Base-by-base conservation (phyloP, 1,284 basidiomycete species). In the Ceratobasidium sp. region DNA sequence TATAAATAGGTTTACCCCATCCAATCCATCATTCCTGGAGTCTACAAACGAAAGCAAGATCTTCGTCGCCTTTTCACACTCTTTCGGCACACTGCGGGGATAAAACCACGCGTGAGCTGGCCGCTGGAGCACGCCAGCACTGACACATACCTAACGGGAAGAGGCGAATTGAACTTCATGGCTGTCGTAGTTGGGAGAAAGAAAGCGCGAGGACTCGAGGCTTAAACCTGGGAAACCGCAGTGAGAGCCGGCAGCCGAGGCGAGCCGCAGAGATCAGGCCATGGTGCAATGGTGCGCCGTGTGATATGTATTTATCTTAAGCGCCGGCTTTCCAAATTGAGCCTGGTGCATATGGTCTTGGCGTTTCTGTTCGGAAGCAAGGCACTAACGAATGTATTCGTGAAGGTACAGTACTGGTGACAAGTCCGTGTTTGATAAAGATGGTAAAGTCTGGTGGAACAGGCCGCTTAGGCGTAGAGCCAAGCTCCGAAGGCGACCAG, bases 21-120 rank as follows among this genome's bases (percentile, higher is more conserved):
- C 84, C 19, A 84, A 78, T 1, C 83, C 83, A 62, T 83, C 83
- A 75, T 83, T 82, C 39, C 79, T 78, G 0, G 76, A 77, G 74
- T 83, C 81, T 59, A 84, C 81, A 71, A 84, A 85, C 46, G 81
- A 81, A n/a, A 80, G 78, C 58, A 84, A 81, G 81, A 85, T 85
- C 77, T 85, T 85, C 59, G 83, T 81, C 2, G 86, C 86, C 79
- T 88, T 88, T n/a, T 81, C 77, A 76, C 85, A 85, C 77, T 88
- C 86, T 37, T 85, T 82, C n/a, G 82, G 81, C 5, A 87, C 27
- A 49, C 68, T 72, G 46, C 27, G 2, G 34, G 51, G 9, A 29
- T 29, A 59, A 24, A 43, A 43, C 41, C 24, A 49, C 39, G 61
- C 29, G 13, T 72, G 29, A 72, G 68, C 46, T 61, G 51, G 39